Evolutionary conservation across 192 early-diverging fungal species (phyloP), one percentile per base, ranked within the genome.

Genomic region (Globomyces pollinis-pini): DNA sequence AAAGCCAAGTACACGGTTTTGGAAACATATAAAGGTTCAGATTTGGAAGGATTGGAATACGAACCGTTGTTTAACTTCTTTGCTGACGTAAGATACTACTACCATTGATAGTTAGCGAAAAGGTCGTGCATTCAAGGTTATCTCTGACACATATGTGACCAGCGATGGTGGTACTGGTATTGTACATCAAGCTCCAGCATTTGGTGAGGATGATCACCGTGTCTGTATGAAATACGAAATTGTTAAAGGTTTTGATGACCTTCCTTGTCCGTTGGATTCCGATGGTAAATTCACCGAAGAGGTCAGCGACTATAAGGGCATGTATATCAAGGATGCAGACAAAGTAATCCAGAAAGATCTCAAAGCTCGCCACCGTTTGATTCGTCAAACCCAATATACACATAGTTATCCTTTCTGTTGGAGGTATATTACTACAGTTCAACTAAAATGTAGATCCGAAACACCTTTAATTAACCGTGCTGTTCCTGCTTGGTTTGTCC

Each of bases 181-280:
- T 68, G 96, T 99, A 12, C 96, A 99, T 74, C 86, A 89, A 56
- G 88, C 96, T 23, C 96, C 96, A 11, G 94, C 85, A 20, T 99
- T 93, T 80, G 96, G 96, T 73, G 96, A 98, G 71, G 96, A 99
- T 79, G 96, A 99, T 85, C 91, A 88, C 77, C 91, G 96, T 56
- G 87, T 98, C 30, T 92, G 89, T 68, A 61, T 88, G n/a, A 80
- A 70, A 28, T 51, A 91, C 61, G 80, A 79, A 23, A 84, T 98
- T 58, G 84, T 98, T 55, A 78, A 83, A 9, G 77, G 78, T 3
- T 94, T 91, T 69, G 88, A 88, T 38, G 83, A 82, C 57, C 64
- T 96, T 30, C 93, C 94, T 9, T 94, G 84, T 68, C 96, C 96
- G 16, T 80, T 99, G 50, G 81, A 94, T 56, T 91, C 91, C 44